Evolutionary conservation across 2,329 filamentous ascomycete species (phyloP).

Genomic region (Monilinia fructicola): DNA sequence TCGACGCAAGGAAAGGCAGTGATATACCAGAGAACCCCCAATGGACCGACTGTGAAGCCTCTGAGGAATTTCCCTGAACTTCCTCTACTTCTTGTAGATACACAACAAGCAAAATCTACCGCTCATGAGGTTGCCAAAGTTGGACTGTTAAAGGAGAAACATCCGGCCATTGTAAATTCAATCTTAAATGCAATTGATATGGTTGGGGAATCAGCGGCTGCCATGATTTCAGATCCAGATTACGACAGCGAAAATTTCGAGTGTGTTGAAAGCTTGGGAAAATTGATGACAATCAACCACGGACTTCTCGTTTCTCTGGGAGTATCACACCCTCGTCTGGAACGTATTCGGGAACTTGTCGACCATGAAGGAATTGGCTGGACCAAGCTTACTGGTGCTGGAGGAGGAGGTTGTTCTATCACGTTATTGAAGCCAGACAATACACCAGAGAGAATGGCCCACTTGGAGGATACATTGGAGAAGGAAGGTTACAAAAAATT

Average conservation of each 20-base stretch:
- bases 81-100: conserved; percentile 86
- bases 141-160: conserved; percentile 63
- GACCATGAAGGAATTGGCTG: conserved; percentile 89
- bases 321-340: conserved; percentile 90
- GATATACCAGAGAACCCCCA: conserved; percentile 74
- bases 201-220: conserved; percentile 57
- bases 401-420: conserved; percentile 93
- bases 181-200: conserved; percentile 86
- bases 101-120: conserved; percentile 83
- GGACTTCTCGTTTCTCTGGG: conserved; percentile 87
- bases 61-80: conserved; percentile 89
- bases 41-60: conserved; percentile 73
- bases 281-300: conserved; percentile 91
- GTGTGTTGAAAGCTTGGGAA: conserved; percentile 72
- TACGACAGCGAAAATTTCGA: conserved; percentile 66
- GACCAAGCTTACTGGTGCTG: conserved; percentile 96
- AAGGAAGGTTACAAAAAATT: conserved; percentile 79
- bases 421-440: conserved; percentile 75
- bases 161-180: conserved; percentile 74
- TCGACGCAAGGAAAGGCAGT: conserved; percentile 92
- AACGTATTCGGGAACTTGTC: conserved; percentile 86
- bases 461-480: conserved; percentile 64
- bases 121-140: conserved; percentile 85
- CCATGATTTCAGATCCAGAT: conserved; percentile 56
- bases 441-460: conserved; percentile 54